Evolutionary conservation across 139 green algal species (phyloP).

Genomic region (Trebouxia sp.): DNA sequence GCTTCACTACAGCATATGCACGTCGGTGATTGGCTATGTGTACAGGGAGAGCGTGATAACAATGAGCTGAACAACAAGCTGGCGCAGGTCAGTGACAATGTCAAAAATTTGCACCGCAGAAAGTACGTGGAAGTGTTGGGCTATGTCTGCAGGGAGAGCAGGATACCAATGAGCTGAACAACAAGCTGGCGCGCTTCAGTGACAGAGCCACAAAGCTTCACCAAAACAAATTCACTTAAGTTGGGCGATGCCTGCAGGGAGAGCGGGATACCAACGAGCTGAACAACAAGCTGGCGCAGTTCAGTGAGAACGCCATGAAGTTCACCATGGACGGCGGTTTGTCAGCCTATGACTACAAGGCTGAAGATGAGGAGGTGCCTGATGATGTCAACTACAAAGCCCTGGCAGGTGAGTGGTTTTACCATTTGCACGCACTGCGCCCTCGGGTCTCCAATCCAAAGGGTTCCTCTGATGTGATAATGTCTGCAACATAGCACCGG

Average conservation of each 20-base stretch:
- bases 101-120: constrained; percentile 92
- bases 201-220: constrained; percentile 93
- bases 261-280: constrained; percentile 87
- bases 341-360: constrained; percentile 85
- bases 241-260: constrained; percentile 80
- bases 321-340: constrained; percentile 94
- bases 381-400: not conserved
- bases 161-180: constrained; percentile 87
- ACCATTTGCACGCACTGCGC: no score
- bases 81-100: constrained; percentile 92
- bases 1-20: no score
- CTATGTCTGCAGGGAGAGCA: constrained; percentile 83
- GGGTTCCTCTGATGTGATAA: no score
- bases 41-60: constrained; percentile 89
- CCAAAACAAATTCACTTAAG: no score
- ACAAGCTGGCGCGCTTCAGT: constrained; percentile 95
- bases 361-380: constrained; percentile 62
- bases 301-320: constrained; percentile 93
- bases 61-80: constrained; percentile 95
- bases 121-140: no score
- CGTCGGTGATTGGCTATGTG: no score
- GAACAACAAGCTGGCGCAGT: constrained; percentile 96
- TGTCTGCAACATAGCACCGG: no score
- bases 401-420: constrained; percentile 8
- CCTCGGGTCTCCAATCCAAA: no score